Base-by-base conservation (phyloP, 1,284 basidiomycete species). In the Rhodotorula sp. region DNA sequence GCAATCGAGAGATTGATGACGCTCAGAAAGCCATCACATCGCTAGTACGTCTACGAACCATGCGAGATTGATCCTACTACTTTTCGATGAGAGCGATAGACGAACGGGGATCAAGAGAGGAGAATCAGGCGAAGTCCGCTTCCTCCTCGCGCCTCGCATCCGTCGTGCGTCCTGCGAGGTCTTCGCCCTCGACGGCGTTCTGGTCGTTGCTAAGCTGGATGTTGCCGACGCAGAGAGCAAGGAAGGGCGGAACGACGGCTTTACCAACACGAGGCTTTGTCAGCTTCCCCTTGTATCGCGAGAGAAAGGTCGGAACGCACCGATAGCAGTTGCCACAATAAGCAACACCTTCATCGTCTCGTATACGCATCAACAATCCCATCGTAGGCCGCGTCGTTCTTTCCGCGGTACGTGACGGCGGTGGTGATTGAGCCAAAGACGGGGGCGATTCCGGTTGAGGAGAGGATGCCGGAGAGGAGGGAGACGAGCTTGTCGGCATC, bases 291-390 rank as follows among this genome's bases (percentile, higher is more conserved):
- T 61, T 4, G 51, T 34, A 8, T 34, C 51, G 40, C 52, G 40
- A 13, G n/a, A 61, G 47, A 26, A 53, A 28, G 28, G 40, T 7
- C 4, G 7, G 15, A 26, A n/a, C 40, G 37, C 20, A 26, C 80
- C 80, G 57, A 85, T 73, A 2, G 78, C 78, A 8, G 82, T 83
- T 0, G 83, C 84, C 0, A 80, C 81, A 68, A 86, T 83, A 44
- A 83, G 80, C 78, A 87, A 82, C 18, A 82, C 78, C 71, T 83
- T 82, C 86, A 87, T 87, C 44, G 84, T 84, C 53, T 85, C 72
- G 83, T 80, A 77, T 76, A 76, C 20, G 75, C 64, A n/a, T 59
- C 52, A 30, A 79, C 31, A 55, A 54, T 53, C 10, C 50, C 54
- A 0, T 51, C 34, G 47, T 64, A 63, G 28, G 51, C 54, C 18